Evolutionary conservation across 495 filamentous ascomycete species (phyloP).

Genomic region (Xylaria palmicola): DNA sequence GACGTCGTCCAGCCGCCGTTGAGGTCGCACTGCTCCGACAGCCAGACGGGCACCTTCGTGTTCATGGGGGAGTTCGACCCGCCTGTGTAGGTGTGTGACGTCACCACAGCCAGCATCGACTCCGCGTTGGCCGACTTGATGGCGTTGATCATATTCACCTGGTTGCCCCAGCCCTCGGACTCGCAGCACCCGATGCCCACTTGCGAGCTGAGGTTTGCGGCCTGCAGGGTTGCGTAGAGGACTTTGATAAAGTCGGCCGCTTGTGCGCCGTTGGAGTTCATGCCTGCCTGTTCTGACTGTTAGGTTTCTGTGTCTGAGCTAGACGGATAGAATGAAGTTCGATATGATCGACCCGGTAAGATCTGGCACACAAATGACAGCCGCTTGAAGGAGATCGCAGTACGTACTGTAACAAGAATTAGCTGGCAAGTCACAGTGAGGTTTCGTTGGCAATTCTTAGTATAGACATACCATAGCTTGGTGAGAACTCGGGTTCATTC

Average conservation of each 20-base stretch:
- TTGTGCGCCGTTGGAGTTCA: constrained; percentile 37
- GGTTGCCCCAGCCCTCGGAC: constrained; percentile 42
- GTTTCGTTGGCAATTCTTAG: neutral
- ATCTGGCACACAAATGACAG: neutral
- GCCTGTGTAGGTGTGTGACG: constrained; percentile 40
- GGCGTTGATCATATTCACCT: constrained; percentile 36
- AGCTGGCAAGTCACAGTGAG: neutral
- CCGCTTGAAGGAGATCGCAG: neutral
- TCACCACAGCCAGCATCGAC: constrained; percentile 33
- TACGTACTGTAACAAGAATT: constrained; percentile 1
- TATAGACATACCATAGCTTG: constrained; percentile 27
- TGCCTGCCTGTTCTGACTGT: constrained; percentile 25
- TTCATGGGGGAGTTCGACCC: constrained; percentile 34
- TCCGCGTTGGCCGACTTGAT: constrained; percentile 36
- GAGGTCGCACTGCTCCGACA: constrained; percentile 47
- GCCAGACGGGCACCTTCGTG: constrained; percentile 35
- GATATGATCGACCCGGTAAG: neutral
- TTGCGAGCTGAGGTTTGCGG: constrained; percentile 27
- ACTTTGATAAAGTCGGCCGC: constrained; percentile 45
- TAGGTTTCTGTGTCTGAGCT: neutral
- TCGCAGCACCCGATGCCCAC: constrained; percentile 43
- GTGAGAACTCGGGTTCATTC: constrained; percentile 43
- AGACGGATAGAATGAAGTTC: neutral
- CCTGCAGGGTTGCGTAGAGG: constrained; percentile 31
- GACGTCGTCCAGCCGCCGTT: constrained; percentile 44